These are phyloP conservation scores for Murraya paniculata DNA, from an alignment of 345 rosid genomes.

Conservation along the genomic window DNA sequence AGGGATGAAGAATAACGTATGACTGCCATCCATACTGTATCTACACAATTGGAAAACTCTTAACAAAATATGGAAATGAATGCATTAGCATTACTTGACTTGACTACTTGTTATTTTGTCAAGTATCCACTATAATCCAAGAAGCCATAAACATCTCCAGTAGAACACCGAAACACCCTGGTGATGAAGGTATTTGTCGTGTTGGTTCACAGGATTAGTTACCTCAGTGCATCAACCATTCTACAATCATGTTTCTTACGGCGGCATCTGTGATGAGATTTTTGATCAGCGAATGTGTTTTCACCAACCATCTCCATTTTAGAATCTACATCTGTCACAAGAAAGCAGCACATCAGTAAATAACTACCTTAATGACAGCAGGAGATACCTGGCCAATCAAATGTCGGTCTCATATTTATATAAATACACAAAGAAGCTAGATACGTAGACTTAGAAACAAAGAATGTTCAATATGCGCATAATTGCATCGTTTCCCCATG, in stretches of 20 bases:
- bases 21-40: background rate
- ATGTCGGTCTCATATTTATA: background rate
- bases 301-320: conserved; percentile 71
- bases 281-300: conserved; percentile 71
- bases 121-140: background rate
- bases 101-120: background rate
- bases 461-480: background rate
- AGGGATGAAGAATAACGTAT: background rate
- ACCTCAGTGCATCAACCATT: conserved; percentile 59
- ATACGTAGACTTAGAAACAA: background rate
- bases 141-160: background rate
- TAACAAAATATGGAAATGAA: background rate
- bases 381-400: background rate
- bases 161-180: background rate
- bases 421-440: background rate
- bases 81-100: background rate
- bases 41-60: background rate
- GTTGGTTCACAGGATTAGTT: conserved; percentile 11
- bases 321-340: conserved; percentile 49
- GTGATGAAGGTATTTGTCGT: background rate
- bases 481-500: background rate
- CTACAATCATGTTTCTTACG: conserved; percentile 84
- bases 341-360: conserved; percentile 7
- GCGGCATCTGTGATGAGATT: conserved; percentile 74
- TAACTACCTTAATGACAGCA: background rate